Base-by-base conservation (phyloP, 306 rosid species). In the Pterocarpus macrocarpus region DNA sequence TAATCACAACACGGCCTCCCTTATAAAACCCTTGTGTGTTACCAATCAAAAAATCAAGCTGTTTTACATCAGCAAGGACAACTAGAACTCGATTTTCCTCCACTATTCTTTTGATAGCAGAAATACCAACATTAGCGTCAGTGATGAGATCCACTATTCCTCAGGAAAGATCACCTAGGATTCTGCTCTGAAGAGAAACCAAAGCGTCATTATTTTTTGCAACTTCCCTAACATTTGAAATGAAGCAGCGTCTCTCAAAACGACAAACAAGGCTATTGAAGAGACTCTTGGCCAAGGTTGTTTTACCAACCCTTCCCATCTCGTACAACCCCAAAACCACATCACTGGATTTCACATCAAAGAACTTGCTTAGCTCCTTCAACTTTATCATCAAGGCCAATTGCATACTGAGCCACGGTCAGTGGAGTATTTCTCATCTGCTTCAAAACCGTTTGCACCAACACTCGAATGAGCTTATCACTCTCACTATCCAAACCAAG, bases 261-360 rank as follows among this genome's bases (percentile, higher is more conserved):
- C 55, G 28, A 67, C 30, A 75, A 35, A 80, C 79, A 22, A 87
- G 83, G 36, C 10, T 84, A 62, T 89, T 91, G 69, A 44, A 86
- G 30, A 91, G 84, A 75, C 84, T 80, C 80, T 80, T 87, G 68
- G 91, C 92, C 10, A 91, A 81, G 2, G 92, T 91, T 57, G 95
- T 87, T 52, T 91, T 91, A 32, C 92, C 95, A 45, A 86, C 73
- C 4, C 95, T 92, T 5, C 88, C 92, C 71, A 64, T 78, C 4
- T 91, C 95, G 82, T 80, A 78, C 62, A 89, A 44, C 34, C 88
- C 95, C 36, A 91, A 11, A 30, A 89, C 81, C 63, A 84, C 41
- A 13, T 55, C 83, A 55, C 58, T 82, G 83, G 92, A 87, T 69
- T 75, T 79, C 8, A 89, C 69, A 44, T 89, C 85, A 10, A 87